A percentile compares a stretch with the other conserved stretches of the same genome.
Evolutionary conservation across 2,329 filamentous ascomycete species (phyloP).

Genomic region (Fusarium foetens): DNA sequence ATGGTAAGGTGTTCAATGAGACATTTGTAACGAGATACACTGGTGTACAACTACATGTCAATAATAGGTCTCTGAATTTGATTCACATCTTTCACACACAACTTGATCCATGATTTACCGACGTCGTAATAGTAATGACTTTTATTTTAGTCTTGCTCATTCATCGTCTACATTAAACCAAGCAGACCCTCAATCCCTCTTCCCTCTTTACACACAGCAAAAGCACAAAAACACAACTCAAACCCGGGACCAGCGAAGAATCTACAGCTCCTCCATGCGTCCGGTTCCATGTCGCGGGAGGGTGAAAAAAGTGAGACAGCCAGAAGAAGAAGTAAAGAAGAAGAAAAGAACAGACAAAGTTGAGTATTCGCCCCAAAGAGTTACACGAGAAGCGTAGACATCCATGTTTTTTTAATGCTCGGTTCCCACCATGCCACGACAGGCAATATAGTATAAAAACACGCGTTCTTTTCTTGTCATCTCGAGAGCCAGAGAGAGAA

Average conservation of each 20-base stretch:
- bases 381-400: conserved; percentile 42
- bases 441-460: conserved; percentile 20
- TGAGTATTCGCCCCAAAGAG: conserved; percentile 35
- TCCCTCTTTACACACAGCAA: conserved; percentile 17
- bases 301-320: conserved; percentile 7
- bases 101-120: not conserved
- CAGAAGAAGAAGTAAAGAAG: conserved; percentile 31
- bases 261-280: conserved; percentile 21
- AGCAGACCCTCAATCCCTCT: conserved; percentile 27
- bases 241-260: conserved; percentile 25
- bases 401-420: conserved; percentile 34
- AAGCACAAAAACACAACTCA: conserved; percentile 19
- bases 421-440: conserved; percentile 7
- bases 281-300: conserved; percentile 6
- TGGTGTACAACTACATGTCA: not conserved
- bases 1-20: conserved; percentile 14
- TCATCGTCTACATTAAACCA: conserved; percentile 46
- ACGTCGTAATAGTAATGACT: conserved; percentile 41
- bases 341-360: conserved; percentile 19
- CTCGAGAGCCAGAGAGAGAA: conserved; percentile 16
- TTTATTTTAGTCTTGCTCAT: conserved; percentile 47
- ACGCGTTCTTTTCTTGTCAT: not conserved
- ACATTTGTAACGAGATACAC: not conserved
- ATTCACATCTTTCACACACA: not conserved
- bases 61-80: not conserved